These are phyloP conservation scores for Bjerkandera adusta DNA, from an alignment of 1,284 basidiomycete species.

Conservation along the genomic window DNA sequence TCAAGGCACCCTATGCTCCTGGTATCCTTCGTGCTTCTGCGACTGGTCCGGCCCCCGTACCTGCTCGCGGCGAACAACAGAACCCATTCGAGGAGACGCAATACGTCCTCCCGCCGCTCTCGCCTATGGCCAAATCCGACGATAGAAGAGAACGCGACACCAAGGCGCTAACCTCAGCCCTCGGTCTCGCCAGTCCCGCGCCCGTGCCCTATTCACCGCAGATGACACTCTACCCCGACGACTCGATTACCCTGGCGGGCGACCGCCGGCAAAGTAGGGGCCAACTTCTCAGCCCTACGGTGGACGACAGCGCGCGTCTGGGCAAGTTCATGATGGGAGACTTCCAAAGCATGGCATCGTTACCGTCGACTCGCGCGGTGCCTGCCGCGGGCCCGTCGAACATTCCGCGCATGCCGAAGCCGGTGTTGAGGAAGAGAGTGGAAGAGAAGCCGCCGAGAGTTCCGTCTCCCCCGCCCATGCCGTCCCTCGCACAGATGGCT, in stretches of 20 bases:
- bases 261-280: slow-evolving; percentile 28
- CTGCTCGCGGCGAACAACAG: slow-evolving; percentile 13
- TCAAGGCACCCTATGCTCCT: slow-evolving; percentile 63
- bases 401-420: slow-evolving; percentile 14
- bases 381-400: slow-evolving; percentile 11
- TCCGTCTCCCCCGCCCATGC: slow-evolving; percentile 71
- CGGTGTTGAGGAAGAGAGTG: slow-evolving; percentile 29
- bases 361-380: slow-evolving; percentile 31
- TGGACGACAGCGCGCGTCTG: slow-evolving; percentile 45
- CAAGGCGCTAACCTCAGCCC: slow-evolving; percentile 48
- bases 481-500: slow-evolving; percentile 75
- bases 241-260: slow-evolving; percentile 61
- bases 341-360: slow-evolving; percentile 36
- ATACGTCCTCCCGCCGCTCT: slow-evolving; percentile 29
- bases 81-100: slow-evolving; percentile 31
- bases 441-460: slow-evolving; percentile 72
- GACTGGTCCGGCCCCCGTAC: slow-evolving; percentile 19
- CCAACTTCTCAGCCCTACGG: slow-evolving; percentile 27
- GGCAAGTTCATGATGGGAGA: slow-evolving; percentile 62
- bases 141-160: slow-evolving; percentile 48
- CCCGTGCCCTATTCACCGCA: slow-evolving; percentile 43
- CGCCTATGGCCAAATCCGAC: slow-evolving; percentile 39
- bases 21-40: slow-evolving; percentile 50
- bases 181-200: slow-evolving; percentile 42
- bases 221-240: slow-evolving; percentile 66